A percentile compares a stretch with the other conserved stretches of the same genome.
phyloP scores from a whole-genome alignment of 1,139 yeast genomes.

The Protomyces pachydermus region DNA sequence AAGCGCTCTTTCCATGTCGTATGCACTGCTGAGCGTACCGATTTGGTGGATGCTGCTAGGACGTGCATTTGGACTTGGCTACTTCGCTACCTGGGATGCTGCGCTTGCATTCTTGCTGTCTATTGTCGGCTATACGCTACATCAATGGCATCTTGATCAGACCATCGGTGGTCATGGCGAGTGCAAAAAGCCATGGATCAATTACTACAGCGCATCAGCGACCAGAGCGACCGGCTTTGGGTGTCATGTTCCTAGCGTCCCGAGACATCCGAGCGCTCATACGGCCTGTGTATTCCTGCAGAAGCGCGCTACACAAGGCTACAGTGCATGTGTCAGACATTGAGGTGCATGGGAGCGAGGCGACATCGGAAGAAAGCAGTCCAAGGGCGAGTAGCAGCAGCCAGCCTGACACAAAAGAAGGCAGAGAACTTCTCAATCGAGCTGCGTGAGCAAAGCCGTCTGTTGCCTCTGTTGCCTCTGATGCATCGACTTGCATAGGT shows the following conservation, averaged over 20 bases:
- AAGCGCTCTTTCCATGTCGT: not conserved
- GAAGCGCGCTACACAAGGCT: too few relatives aligned
- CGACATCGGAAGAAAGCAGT: not conserved
- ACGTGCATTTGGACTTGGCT: not conserved
- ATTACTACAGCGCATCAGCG: not conserved
- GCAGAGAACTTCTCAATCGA: not conserved
- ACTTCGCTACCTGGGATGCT: not conserved
- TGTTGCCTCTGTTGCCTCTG: too few relatives aligned
- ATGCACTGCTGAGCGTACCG: not conserved
- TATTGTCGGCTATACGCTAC: not conserved
- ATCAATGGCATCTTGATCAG: constrained; percentile 1
- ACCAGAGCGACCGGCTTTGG: not conserved
- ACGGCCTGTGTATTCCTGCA: too few relatives aligned
- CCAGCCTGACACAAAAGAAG: not conserved
- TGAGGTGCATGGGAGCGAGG: too few relatives aligned
- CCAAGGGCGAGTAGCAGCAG: not conserved
- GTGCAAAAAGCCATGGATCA: not conserved
- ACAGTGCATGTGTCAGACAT: too few relatives aligned
- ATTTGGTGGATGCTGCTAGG: not conserved
- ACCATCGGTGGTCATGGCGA: not conserved
- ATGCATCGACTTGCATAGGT: too few relatives aligned
- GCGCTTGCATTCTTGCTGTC: not conserved
- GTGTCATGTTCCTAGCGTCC: not conserved
- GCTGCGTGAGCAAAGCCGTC: too few relatives aligned
- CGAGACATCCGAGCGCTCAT: too few relatives aligned